Evolutionary conservation across 129 eudicot species (phyloP), one percentile per base, ranked within the genome.

Genomic region (Oenanthe sinensis): DNA sequence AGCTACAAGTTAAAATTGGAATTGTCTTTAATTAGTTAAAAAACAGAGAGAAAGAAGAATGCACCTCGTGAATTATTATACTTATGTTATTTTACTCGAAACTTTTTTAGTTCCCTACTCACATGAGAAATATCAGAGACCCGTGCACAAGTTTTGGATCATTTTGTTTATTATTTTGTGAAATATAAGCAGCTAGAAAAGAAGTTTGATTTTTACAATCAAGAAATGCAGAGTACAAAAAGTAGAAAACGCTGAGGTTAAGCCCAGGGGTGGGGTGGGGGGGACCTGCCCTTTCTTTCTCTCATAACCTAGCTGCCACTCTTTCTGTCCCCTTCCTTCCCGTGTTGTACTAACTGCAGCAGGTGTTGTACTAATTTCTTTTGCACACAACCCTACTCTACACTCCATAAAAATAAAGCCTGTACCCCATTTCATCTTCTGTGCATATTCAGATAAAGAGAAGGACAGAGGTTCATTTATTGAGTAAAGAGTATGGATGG

Each of bases 371-470:
- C 72, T 60, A 67, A 65, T 65, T 65, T 65, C 39, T 30, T 30
- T 63, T 5, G 17, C 74, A 16, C 22, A 37, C 74, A 39, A 67
- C 24, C 14, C 20, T 72, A 6, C 6, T 72, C 54, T 44, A 72
- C 44, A 72, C 50, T 72, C 76, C 76, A 72, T 44, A 72, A 72
- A 39, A 33, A 37, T 28, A 70, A 72, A 72, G 76, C 76, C 76
- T 72, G 76, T 72, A 52, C 14, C 12, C 30, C 50, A 40, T 22
- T 43, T 43, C 76, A 60, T n/a, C 36, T n/a, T 43, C 52, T 40
- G 47, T 72, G 47, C 3, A 70, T 19, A 1, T 36, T 71, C 46
- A 39, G 26, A 71, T 22, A 20, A 22, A 70, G 46, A 19, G n/a
- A 4, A 19, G 12, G 75, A 22, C 49, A 42, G 46, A 4, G 75